A percentile compares a stretch with the other conserved stretches of the same genome.
Evolutionary conservation across 176 grass and related monocot genomes (phyloP).

Genomic region (Phoenix dactylifera): DNA sequence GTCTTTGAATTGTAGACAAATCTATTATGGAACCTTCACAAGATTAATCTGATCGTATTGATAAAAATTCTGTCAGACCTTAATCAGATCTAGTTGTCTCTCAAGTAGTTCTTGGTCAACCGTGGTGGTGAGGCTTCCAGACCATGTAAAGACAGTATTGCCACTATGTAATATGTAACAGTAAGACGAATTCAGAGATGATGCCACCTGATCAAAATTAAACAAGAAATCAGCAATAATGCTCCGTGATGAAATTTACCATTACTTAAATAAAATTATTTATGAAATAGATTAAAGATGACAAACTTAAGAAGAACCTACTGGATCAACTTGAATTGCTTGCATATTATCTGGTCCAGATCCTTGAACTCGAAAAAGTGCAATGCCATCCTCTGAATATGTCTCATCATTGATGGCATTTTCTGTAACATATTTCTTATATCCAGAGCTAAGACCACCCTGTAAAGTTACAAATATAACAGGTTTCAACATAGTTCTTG

Average conservation of each 20-base stretch:
- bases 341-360: slow-evolving; percentile 99
- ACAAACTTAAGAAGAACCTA: slow-evolving; percentile 31
- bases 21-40: no score
- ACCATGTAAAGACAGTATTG: slow-evolving; percentile 85
- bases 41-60: slow-evolving; percentile 1
- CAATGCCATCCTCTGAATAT: slow-evolving; percentile 87
- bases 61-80: slow-evolving; percentile 41
- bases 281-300: neutral
- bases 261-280: no score
- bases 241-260: no score
- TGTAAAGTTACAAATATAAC: slow-evolving; percentile 19
- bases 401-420: slow-evolving; percentile 47
- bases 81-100: slow-evolving; percentile 95
- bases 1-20: no score
- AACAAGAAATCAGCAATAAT: neutral
- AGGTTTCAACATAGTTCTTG: neutral
- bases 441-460: slow-evolving; percentile 84
- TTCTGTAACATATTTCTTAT: slow-evolving; percentile 77
- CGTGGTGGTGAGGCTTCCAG: slow-evolving; percentile 68
- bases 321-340: slow-evolving; percentile 99
- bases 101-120: slow-evolving; percentile 95
- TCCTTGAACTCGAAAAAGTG: slow-evolving; percentile 85
- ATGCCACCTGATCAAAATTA: slow-evolving; percentile 60
- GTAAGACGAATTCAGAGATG: slow-evolving; percentile 87
- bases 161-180: slow-evolving; percentile 97